Percentiles rank a stretch among this genome's conserved stretches.
These are phyloP conservation scores for Plasmopara muralis DNA, from an alignment of 352 stramenopile genomes.

Conservation along the genomic window DNA sequence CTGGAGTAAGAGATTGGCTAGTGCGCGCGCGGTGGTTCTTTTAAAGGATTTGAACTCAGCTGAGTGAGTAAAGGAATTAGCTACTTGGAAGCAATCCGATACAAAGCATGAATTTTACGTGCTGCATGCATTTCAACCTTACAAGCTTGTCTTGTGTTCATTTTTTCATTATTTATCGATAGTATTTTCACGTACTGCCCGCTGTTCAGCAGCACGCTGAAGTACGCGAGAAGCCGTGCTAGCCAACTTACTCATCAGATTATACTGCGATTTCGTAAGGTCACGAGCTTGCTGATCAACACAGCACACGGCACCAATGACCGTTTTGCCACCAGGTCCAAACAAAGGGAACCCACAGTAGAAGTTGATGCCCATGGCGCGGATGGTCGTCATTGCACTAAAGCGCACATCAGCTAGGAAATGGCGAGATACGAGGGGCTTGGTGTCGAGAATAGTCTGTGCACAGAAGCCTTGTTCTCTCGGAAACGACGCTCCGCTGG, in stretches of 20 bases:
- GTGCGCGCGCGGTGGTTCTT: conserved; percentile 27
- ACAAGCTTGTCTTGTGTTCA: conserved; percentile 5
- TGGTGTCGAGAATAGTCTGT: conserved; percentile 49
- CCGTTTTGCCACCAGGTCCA: conserved; percentile 34
- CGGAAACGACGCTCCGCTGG: conserved; percentile 29
- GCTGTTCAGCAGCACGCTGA: conserved; percentile 19
- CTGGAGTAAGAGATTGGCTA: conserved; percentile 25
- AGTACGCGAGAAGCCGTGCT: conserved; percentile 47
- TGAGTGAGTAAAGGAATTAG: conserved; percentile 17
- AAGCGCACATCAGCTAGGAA: conserved; percentile 66
- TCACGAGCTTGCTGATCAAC: conserved; percentile 38
- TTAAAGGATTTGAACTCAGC: conserved; percentile 33
- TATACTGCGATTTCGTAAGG: conserved; percentile 54
- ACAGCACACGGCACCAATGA: conserved; percentile 62
- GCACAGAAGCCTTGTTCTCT: conserved; percentile 58
- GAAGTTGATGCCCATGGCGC: conserved; percentile 44
- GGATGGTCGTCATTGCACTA: conserved; percentile 34
- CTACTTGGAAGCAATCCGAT: conserved; percentile 2
- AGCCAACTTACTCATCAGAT: conserved; percentile 41
- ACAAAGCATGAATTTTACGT: conserved; percentile 9
- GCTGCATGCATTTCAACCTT: conserved; percentile 8
- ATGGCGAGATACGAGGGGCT: conserved; percentile 57
- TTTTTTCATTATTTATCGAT: conserved; percentile 9
- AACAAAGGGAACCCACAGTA: conserved; percentile 73
- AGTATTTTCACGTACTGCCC: conserved; percentile 15